Conservation (phyloP, 192 early-diverging fungal genomes). For the Coemansia sp. region DNA sequence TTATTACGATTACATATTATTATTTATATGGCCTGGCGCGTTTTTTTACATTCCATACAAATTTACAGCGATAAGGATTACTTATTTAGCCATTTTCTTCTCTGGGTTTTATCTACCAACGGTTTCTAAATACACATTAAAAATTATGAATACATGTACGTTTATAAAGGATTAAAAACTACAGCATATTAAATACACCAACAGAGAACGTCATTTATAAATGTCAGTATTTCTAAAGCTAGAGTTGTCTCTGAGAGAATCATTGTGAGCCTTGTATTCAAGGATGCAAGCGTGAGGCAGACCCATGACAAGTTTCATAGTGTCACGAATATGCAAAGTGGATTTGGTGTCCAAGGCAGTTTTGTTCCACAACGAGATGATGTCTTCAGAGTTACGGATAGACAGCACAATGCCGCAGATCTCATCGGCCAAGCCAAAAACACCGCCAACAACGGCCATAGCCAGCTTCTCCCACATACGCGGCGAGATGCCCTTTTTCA, state of each 20-base stretch:
- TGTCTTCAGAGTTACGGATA: conserved; percentile 89
- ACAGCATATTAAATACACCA: too few species aligned
- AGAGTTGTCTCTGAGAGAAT: conserved; percentile 81
- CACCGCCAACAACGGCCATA: conserved; percentile 86
- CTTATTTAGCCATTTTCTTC: too few species aligned
- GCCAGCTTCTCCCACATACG: conserved; percentile 89
- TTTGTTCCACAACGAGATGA: conserved; percentile 92
- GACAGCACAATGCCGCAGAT: conserved; percentile 93
- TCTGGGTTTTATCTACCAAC: too few species aligned
- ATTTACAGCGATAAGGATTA: too few species aligned
- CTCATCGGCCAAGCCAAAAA: conserved; percentile 83
- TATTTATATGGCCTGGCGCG: too few species aligned
- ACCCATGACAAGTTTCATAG: conserved; percentile 79
- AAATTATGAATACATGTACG: too few species aligned
- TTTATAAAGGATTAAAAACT: too few species aligned
- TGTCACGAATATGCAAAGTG: conserved; percentile 84
- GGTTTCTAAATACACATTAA: too few species aligned
- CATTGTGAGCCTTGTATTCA: conserved; percentile 95
- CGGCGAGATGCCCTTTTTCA: conserved; percentile 89
- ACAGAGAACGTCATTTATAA: conserved; percentile 43
- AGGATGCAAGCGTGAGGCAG: conserved; percentile 84
- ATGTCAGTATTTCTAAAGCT: conserved; percentile 84
- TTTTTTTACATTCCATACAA: too few species aligned
- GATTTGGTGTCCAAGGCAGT: conserved; percentile 78
- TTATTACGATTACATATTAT: too few species aligned